A percentile compares a stretch with the other conserved stretches of the same genome.
Conservation (phyloP, 371 early-diverging fungal species). For the Mucor indicus region DNA sequence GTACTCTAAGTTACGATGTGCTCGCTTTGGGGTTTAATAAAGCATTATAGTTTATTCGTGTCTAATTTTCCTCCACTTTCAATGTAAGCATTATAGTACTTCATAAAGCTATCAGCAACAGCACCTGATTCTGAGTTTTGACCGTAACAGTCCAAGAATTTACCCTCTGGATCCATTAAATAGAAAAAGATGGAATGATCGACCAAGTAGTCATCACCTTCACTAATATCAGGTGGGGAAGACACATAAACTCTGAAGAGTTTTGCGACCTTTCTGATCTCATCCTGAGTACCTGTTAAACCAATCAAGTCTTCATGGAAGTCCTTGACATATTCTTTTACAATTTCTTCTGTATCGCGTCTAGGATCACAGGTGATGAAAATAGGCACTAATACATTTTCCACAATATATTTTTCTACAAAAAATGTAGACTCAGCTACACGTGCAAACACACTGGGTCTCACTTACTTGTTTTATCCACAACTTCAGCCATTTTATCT, state of each 20-base stretch:
- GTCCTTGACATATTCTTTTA: constrained; percentile 87
- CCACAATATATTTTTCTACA: constrained; percentile 54
- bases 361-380: constrained; percentile 97
- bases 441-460: no score
- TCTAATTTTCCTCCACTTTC: constrained; percentile 38
- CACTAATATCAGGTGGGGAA: constrained; percentile 81
- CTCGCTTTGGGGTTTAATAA: no score
- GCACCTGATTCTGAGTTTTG: constrained; percentile 66
- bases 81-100: constrained; percentile 49
- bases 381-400: constrained; percentile 75
- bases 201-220: constrained; percentile 92
- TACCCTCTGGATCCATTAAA: constrained; percentile 90
- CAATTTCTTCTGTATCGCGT: constrained; percentile 82
- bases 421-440: no score
- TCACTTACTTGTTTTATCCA: constrained; percentile 72
- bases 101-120: constrained; percentile 59
- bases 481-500: constrained; percentile 92
- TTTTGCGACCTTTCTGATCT: constrained; percentile 83
- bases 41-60: no score
- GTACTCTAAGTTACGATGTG: no score
- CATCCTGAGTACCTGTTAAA: constrained; percentile 84
- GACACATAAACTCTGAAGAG: constrained; percentile 92
- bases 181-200: constrained; percentile 98
- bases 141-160: constrained; percentile 89
- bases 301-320: constrained; percentile 93